Evolutionary conservation across 2,329 filamentous ascomycete genomes (phyloP), one percentile per base, ranked within the genome.

Genomic region (Allantophomopsis cytisporea): DNA sequence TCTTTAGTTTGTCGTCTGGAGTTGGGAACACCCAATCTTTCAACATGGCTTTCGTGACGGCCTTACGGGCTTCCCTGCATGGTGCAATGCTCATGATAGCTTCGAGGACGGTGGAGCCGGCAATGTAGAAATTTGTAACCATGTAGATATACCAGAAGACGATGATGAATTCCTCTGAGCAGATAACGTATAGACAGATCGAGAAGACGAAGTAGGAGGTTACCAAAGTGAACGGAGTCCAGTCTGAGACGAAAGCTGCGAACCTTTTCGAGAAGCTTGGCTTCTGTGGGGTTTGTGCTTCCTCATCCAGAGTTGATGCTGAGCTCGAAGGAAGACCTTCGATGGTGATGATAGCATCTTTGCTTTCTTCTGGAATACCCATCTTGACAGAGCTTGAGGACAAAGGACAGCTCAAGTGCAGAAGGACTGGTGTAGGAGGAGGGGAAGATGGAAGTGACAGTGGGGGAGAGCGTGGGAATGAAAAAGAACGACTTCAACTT

Each of bases 81-180:
- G 59, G 55, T 2, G 50, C 56, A 15, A 63, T 52, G 39, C 56
- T 58, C 48, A 62, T 54, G 38, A 62, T 55, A 5, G 61, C 58
- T 43, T 64, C 61, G 12, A 64, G 41, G 14, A 63, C 61, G 17
- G 60, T 63, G 8, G 54, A 50, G 15, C 53, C 54, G n/a, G 61
- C 61, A 23, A 63, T 63, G 48, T 63, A 63, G 40, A 60, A 61
- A 47, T 64, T 64, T 31, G 60, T 62, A 23, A 54, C 55, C 47
- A 63, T 54, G 48, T 63, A 64, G 36, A 63, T 50, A 46, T 63
- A 63, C 60, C 60, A 64, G 47, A 64, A 64, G 15, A 63, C 49
- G 30, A 57, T 53, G 17, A 60, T 60, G 33, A 59, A 40, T 16
- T 46, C 42, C 12, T 56, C 49, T 32, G 54, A 56, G 40, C 54